phyloP scores from a whole-genome alignment of 2,329 filamentous ascomycete species.

The Xylaria sp. region DNA sequence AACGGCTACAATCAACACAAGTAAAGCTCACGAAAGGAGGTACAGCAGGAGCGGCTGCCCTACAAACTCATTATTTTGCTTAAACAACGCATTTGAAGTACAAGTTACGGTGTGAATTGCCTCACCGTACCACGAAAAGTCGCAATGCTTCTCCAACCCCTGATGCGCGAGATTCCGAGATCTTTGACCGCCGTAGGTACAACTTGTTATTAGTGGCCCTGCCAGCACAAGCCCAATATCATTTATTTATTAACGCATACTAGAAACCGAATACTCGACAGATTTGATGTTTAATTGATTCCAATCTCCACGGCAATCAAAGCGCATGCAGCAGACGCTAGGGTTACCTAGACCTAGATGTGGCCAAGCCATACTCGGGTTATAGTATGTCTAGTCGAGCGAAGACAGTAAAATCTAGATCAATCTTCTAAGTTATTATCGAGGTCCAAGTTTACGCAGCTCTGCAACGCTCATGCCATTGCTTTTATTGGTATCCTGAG shows the following conservation, averaged over 20 bases:
- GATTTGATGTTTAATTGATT: not conserved
- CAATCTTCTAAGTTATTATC: not conserved
- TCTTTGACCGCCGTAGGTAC: no score
- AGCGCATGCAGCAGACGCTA: not conserved
- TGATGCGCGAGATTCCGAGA: no score
- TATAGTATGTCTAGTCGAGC: not conserved
- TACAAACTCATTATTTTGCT: no score
- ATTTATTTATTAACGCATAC: no score
- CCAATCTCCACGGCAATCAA: conserved; percentile 7
- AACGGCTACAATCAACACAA: not conserved
- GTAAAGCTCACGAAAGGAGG: not conserved
- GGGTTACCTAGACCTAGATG: conserved; percentile 1
- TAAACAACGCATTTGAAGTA: no score
- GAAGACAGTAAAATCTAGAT: not conserved
- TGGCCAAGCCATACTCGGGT: not conserved
- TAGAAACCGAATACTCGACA: no score
- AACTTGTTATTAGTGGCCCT: no score
- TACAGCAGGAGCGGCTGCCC: not conserved
- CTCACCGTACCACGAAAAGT: no score
- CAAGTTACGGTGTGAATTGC: no score
- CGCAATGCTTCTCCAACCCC: no score
- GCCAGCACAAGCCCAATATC: no score
- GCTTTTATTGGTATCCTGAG: not conserved
- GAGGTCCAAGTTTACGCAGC: not conserved
- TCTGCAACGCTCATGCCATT: not conserved